phyloP scores from a whole-genome alignment of 2,329 filamentous ascomycete genomes.

The Apiospora pterosperma region DNA sequence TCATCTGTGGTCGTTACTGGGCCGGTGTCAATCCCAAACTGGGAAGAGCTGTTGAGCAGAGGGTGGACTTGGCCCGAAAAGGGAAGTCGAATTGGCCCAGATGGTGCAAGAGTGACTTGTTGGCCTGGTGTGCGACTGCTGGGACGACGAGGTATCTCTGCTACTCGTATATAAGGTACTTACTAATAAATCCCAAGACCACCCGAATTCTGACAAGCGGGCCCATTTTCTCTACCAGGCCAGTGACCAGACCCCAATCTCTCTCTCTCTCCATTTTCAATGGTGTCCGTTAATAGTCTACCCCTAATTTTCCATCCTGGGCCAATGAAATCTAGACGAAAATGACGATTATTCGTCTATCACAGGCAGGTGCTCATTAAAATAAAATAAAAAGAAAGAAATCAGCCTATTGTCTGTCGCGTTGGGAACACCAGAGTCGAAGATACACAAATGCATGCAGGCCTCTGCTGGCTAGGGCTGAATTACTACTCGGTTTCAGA shows the following conservation, averaged over 20 bases:
- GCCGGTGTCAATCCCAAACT: not conserved
- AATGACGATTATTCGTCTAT: not conserved
- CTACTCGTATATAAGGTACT: too few relatives aligned
- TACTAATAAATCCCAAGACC: too few relatives aligned
- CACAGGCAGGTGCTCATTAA: not conserved
- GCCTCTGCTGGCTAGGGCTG: not conserved
- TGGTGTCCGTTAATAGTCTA: slow-evolving; percentile 1
- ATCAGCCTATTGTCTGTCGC: not conserved
- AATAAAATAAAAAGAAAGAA: too few relatives aligned
- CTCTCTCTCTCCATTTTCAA: not conserved
- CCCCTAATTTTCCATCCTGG: slow-evolving; percentile 1
- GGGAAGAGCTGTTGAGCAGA: slow-evolving; percentile 3
- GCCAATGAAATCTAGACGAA: not conserved
- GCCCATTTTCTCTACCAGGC: not conserved
- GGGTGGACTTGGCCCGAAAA: not conserved
- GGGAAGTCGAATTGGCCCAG: not conserved
- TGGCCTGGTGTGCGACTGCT: not conserved
- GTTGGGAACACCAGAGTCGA: not conserved
- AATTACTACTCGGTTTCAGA: not conserved
- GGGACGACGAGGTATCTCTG: not conserved
- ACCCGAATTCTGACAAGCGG: slow-evolving; percentile 4
- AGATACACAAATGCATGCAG: not conserved
- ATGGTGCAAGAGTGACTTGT: not conserved
- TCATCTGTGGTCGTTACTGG: not conserved
- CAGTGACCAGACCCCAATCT: slow-evolving; percentile 3